A percentile compares a stretch with the other conserved stretches of the same genome.
Evolutionary conservation across 2,329 filamentous ascomycete genomes (phyloP).

Genomic region (Curvularia verruculosa): DNA sequence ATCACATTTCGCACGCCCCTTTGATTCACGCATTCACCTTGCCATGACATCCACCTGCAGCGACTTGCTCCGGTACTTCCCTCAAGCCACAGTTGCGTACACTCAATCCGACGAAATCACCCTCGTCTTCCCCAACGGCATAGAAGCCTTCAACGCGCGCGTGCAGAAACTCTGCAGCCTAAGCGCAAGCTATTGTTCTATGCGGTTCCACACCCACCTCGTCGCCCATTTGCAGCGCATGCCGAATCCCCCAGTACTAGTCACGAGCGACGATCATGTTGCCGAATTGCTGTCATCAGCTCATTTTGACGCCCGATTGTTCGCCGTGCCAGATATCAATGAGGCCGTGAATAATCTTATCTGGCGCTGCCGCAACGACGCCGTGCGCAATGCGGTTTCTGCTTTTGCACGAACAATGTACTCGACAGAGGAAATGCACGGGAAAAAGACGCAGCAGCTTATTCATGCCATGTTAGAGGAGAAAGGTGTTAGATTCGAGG

Average conservation of each 20-base stretch:
- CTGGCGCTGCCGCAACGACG: conserved; percentile 42
- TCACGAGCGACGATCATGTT: conserved; percentile 14
- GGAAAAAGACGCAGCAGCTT: conserved; percentile 31
- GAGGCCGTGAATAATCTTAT: conserved; percentile 41
- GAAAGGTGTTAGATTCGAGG: conserved; percentile 31
- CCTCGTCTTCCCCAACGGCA: conserved; percentile 36
- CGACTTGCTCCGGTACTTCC: conserved; percentile 38
- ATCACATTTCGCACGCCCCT: conserved; percentile 34
- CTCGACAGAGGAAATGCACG: conserved; percentile 32
- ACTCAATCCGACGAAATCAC: conserved; percentile 46
- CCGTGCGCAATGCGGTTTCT: conserved; percentile 36
- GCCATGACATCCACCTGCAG: conserved; percentile 37
- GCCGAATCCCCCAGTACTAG: conserved; percentile 25
- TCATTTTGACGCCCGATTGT: conserved; percentile 41
- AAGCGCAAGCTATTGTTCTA: conserved; percentile 36
- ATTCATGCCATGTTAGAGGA: conserved; percentile 33
- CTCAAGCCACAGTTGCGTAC: conserved; percentile 38
- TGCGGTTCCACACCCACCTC: conserved; percentile 37
- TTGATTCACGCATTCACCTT: conserved; percentile 41
- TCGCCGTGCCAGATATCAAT: conserved; percentile 30
- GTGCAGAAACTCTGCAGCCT: conserved; percentile 41
- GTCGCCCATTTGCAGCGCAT: conserved; percentile 13
- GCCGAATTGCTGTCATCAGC: conserved; percentile 27
- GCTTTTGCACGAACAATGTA: conserved; percentile 39
- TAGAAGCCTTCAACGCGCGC: conserved; percentile 37